Conservation (phyloP, 306 rosid genomes). For the Quercus gilva region DNA sequence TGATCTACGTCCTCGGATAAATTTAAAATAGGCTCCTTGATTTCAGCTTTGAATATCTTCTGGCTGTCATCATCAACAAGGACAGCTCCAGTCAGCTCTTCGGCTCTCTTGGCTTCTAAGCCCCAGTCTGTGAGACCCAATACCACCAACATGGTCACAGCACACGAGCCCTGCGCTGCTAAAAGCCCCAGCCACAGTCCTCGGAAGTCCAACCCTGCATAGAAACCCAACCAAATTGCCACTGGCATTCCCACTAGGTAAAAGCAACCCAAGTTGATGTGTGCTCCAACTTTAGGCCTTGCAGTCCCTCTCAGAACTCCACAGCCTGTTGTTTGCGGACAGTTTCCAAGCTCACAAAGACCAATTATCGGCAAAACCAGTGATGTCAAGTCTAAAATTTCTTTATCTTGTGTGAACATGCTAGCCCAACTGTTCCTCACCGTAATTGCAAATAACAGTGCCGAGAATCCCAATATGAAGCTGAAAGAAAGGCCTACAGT, state of each 20-base stretch:
- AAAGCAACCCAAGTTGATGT: slow-evolving; percentile 79
- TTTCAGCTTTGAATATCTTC: slow-evolving; percentile 27
- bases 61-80: slow-evolving; percentile 35
- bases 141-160: slow-evolving; percentile 77
- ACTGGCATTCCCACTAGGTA: slow-evolving; percentile 91
- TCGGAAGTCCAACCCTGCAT: slow-evolving; percentile 62
- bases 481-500: slow-evolving; percentile 69
- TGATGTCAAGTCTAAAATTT: slow-evolving; percentile 57
- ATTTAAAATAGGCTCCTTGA: slow-evolving; percentile 39
- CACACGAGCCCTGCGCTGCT: slow-evolving; percentile 89
- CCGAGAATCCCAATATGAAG: slow-evolving; percentile 54
- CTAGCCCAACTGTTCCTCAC: slow-evolving; percentile 78
- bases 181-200: slow-evolving; percentile 88
- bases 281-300: slow-evolving; percentile 82
- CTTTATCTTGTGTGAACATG: slow-evolving; percentile 68
- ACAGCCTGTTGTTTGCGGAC: slow-evolving; percentile 95
- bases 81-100: slow-evolving; percentile 44
- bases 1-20: slow-evolving; percentile 21
- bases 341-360: slow-evolving; percentile 86
- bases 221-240: slow-evolving; percentile 60
- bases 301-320: slow-evolving; percentile 92
- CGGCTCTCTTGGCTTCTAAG: slow-evolving; percentile 60
- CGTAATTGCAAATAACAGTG: slow-evolving; percentile 54
- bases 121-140: slow-evolving; percentile 73
- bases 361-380: slow-evolving; percentile 86